A percentile compares a stretch with the other conserved stretches of the same genome.
phyloP scores from a whole-genome alignment of 345 rosid genomes.

The Microthlaspi erraticum region DNA sequence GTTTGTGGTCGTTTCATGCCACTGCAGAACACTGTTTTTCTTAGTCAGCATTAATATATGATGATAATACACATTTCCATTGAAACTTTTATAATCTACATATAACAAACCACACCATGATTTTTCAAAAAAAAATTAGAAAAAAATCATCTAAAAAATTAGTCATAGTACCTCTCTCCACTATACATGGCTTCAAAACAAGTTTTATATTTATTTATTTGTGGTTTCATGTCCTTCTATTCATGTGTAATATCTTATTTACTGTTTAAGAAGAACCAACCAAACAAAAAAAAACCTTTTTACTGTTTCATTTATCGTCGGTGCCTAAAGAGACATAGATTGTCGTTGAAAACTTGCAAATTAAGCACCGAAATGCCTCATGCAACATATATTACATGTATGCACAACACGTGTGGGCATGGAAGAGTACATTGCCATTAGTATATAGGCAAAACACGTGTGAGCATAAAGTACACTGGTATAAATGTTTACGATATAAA shows the following conservation, averaged over 20 bases:
- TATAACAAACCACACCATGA: background rate
- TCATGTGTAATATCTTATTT: slow-evolving; percentile 10
- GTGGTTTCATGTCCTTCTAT: background rate
- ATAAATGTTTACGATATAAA: background rate
- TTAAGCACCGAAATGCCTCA: slow-evolving; percentile 31
- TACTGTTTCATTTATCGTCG: slow-evolving; percentile 25
- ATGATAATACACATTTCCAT: background rate
- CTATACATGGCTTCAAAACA: background rate
- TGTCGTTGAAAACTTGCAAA: slow-evolving; percentile 1
- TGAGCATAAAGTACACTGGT: background rate
- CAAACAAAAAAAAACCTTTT: background rate
- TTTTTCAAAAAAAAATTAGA: too few species aligned
- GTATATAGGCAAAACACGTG: slow-evolving; percentile 11
- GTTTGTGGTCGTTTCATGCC: background rate
- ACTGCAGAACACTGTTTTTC: too few species aligned
- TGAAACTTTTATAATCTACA: background rate
- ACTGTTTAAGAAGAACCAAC: background rate
- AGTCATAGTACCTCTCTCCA: too few species aligned
- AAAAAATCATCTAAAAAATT: too few species aligned
- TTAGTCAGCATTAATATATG: background rate
- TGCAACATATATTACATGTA: too few species aligned
- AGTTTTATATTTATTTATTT: background rate
- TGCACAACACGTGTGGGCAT: background rate
- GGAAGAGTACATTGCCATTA: too few species aligned
- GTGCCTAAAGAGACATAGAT: slow-evolving; percentile 28